Evolutionary conservation across 352 stramenopile genomes (phyloP), one percentile per base, ranked within the genome.

Genomic region (Phytophthora macrochlamydospora): DNA sequence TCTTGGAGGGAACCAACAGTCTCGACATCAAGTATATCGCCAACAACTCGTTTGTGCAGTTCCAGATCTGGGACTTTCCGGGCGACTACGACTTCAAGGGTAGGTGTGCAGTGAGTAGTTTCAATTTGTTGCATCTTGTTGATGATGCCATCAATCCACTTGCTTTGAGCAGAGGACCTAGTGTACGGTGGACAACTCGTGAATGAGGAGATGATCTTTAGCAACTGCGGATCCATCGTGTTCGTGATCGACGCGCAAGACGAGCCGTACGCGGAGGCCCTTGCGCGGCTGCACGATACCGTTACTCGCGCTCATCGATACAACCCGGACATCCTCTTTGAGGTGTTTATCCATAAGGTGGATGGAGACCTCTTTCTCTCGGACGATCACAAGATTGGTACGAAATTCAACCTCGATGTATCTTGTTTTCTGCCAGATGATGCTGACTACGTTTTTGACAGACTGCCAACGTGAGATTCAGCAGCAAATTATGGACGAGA

Each of bases 301-400:
- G 90, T 97, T 44, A 83, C 81, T 45, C 79, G 87, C 18, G 92
- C 90, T 35, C 89, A 97, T 58, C 69, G 77, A 24, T 94, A 97
- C 76, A 99, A 99, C 72, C 95, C 97, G 9, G 87, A 96, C 61
- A 98, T 99, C 67, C 84, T 95, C 40, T 96, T 99, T 60, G 97
- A 99, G 70, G 96, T 99, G 24, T 99, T 99, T 72, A 99, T 99
- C 57, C 97, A 99, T 90, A 98, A 98, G 76, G 97, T 99, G 7
- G 98, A 99, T 73, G 98, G 98, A 33, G 98, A 99, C 66, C 73
- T 99, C 5, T 99, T 99, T 76, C 83, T 99, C 29, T 98, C 90
- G 52, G 97, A 99, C 66, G 97, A 99, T 77, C 94, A 98, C 75
- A 99, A 99, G 78, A 98, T 99, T 54, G 97, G 83, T 92, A 65